Percentiles rank a stretch among this genome's conserved stretches.
Evolutionary conservation across 176 grass and related monocot genomes (phyloP).

Genomic region (Musa beccarii): DNA sequence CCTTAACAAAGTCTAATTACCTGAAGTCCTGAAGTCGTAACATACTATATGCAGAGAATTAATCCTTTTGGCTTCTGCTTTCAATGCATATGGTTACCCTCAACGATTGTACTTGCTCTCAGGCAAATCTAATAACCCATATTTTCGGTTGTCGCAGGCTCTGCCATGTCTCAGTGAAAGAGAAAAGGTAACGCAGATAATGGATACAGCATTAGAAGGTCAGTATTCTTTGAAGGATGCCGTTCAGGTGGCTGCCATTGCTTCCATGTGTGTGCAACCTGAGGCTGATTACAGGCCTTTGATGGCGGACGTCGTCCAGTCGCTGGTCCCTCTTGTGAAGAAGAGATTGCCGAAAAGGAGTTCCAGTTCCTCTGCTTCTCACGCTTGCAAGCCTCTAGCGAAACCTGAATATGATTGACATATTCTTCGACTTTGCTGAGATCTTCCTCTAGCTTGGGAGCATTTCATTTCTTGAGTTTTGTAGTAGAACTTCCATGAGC

Average conservation of each 20-base stretch:
- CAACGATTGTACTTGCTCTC: conserved; percentile 12
- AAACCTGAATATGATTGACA: neutral
- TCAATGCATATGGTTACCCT: no score
- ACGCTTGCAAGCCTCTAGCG: conserved; percentile 24
- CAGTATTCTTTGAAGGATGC: conserved; percentile 97
- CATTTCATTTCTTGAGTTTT: neutral
- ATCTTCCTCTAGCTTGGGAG: neutral
- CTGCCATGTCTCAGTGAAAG: conserved; percentile 79
- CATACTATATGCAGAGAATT: no score
- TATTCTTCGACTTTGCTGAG: neutral
- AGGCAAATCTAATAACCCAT: conserved; percentile 16
- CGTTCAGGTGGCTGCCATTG: conserved; percentile 95
- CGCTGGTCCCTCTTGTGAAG: conserved; percentile 82
- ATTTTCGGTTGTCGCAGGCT: conserved; percentile 41
- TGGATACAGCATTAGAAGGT: conserved; percentile 93
- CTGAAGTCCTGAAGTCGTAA: no score
- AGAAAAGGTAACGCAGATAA: conserved; percentile 75
- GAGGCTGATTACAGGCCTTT: conserved; percentile 96
- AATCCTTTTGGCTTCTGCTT: no score
- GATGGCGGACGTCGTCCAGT: conserved; percentile 97
- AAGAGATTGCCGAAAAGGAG: conserved; percentile 37
- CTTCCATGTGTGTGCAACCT: conserved; percentile 93
- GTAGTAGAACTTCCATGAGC: neutral
- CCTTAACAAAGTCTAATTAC: no score
- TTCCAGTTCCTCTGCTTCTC: conserved; percentile 29